Conservation (phyloP, 345 rosid species). For the Brassica carinata region DNA sequence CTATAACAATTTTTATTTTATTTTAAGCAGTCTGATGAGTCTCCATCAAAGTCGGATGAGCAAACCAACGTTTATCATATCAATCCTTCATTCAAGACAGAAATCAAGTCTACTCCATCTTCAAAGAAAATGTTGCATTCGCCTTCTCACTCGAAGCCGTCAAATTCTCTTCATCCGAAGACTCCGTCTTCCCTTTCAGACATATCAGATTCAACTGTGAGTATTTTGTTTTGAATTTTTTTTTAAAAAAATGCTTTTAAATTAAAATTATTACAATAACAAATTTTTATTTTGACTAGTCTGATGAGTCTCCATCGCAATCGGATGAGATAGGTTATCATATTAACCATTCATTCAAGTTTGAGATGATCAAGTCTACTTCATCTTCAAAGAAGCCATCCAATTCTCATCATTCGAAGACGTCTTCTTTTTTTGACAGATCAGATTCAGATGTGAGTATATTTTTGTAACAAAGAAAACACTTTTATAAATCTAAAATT, state of each 20-base stretch:
- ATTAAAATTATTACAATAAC: background rate
- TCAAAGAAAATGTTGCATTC: background rate
- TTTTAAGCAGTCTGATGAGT: background rate
- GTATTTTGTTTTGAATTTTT: background rate
- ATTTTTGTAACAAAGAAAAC: slow-evolving; percentile 19
- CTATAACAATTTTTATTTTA: background rate
- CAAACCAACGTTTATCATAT: background rate
- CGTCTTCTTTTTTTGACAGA: slow-evolving; percentile 47
- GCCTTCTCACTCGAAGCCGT: background rate
- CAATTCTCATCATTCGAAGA: slow-evolving; percentile 44
- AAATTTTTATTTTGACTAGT: background rate
- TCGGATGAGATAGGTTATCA: background rate
- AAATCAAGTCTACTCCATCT: background rate
- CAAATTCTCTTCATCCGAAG: background rate
- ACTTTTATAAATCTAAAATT: slow-evolving; percentile 2
- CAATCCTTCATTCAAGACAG: background rate
- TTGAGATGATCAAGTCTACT: background rate
- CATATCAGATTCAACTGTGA: background rate
- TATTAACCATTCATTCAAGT: slow-evolving; percentile 6
- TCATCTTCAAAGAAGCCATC: slow-evolving; percentile 41
- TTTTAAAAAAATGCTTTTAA: too few species aligned
- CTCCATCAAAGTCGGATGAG: background rate
- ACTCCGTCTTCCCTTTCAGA: background rate
- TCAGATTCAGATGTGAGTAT: slow-evolving; percentile 65
- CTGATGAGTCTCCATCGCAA: background rate